Evolutionary conservation across 129 eudicot species (phyloP), one percentile per base, ranked within the genome.

Genomic region (Saussurea involucrata): DNA sequence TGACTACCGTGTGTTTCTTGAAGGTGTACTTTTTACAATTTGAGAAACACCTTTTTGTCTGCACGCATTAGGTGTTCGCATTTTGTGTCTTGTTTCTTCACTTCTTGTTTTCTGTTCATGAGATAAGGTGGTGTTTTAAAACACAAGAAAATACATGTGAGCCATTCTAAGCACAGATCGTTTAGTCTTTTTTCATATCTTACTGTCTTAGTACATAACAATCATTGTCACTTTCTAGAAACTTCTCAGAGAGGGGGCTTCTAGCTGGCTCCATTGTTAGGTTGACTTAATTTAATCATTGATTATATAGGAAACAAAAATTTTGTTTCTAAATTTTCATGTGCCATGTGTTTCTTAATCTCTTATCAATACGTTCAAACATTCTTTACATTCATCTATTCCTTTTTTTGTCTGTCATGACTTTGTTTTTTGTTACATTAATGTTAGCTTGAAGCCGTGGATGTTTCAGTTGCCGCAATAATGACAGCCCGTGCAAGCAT

Each of bases 401-500:
- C 6, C 18, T 57, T n/a, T 44, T 15, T 71, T 29, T 78, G 8
- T 18, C 22, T 46, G 2, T 42, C n/a, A 27, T 65, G 9, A 80
- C 22, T 72, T 72, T 33, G n/a, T 21, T 17, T 0, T 80, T 72
- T 8, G n/a, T 60, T 42, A 24, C 73, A 27, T 76, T 22, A 40
- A 34, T 65, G 78, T 64, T 57, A 71, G 78, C 61, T 76, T 82
- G 44, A 82, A 82, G 69, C 78, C 34, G 78, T 76, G 65, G 70
- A 76, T 82, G 81, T 27, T 76, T 82, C 82, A 37, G 63, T 37
- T 34, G 60, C 27, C 64, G 21, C 63, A 75, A 53, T 27, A 12
- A 85, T 88, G 90, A 71, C 79, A 72, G 22, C 58, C 24, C 69
- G 24, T 71, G 24, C 76, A 21, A 77, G 78, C 63, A 76, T 80